Conservation (phyloP, 345 rosid genomes). For the Populus euphratica region DNA sequence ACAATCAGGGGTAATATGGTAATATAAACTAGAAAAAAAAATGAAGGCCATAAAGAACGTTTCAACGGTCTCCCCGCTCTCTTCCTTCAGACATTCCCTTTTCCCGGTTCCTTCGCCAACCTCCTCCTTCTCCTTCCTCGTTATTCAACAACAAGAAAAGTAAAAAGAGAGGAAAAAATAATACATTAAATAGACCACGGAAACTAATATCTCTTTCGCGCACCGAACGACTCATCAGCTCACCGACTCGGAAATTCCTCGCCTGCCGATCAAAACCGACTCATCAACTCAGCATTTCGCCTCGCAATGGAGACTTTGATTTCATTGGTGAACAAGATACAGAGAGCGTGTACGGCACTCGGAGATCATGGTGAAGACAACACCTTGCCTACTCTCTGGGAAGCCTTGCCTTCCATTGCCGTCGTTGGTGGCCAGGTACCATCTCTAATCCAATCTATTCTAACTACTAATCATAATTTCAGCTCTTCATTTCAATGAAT, state of each 20-base stretch:
- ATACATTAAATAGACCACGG: no score
- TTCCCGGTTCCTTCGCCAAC: constrained; percentile 18
- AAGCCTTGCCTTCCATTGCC: constrained; percentile 89
- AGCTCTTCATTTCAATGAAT: no score
- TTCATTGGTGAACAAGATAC: constrained; percentile 78
- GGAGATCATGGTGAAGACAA: constrained; percentile 97
- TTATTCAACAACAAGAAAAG: no score
- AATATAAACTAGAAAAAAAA: neutral
- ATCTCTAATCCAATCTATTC: neutral
- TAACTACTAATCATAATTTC: no score
- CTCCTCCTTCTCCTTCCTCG: neutral
- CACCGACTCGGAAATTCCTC: neutral
- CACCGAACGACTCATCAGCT: neutral
- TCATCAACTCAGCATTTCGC: neutral
- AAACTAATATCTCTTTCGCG: neutral
- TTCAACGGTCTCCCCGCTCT: neutral
- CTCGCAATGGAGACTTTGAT: constrained; percentile 74
- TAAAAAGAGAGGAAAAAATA: no score
- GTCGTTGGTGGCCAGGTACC: constrained; percentile 94
- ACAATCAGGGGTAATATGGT: neutral
- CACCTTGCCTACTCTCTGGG: constrained; percentile 95
- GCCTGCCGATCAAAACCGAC: no score
- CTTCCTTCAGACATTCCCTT: neutral
- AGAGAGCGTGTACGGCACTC: constrained; percentile 89
- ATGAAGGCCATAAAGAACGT: neutral